Base-by-base conservation (phyloP, 2,329 filamentous ascomycete species). In the Elsinoe fawcettii region DNA sequence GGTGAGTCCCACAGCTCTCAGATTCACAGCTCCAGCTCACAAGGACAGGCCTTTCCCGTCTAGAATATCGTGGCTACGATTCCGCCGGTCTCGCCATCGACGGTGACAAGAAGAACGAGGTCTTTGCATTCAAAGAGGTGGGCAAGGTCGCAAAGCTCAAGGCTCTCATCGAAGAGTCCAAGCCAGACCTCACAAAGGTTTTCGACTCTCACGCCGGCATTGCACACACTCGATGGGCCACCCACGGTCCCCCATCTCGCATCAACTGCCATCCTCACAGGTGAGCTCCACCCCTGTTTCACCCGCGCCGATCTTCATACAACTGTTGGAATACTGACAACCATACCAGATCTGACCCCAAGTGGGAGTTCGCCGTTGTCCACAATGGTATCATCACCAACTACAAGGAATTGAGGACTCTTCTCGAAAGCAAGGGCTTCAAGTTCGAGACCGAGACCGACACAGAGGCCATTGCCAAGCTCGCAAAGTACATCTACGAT, bases 311-410 rank as follows among this genome's bases (percentile, higher is more conserved):
- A 41, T 32, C 37, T 23, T 47, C 18, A 37, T 36, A 47, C 58
- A 43, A 25, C 55, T 27, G 25, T 36, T 22, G 30, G 55, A 23
- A 23, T 53, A 32, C 55, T 55, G 36, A 49, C 53, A 30, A 30
- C 5, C 57, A 43, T 27, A 41, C 20, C 49, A 95, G 91, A 75
- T 97, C 92, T 64, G 93, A 99, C 74, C 84, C 87, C 67, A 88
- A 78, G 69, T 99, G 92, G 90, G 88, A 99, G 77, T 99, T 99
- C 75, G 82, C 89, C 64, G 86, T 99, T 67, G 93, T 97, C 61
- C 93, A 99, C 86, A 99, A 99, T 77, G 93, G 93, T 71, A 99
- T 99, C 81, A 99, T 99, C 77, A 99, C 93, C 79, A 99, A 99
- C 83, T 99, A 99, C 84, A 99, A 99, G 82, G 93, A 99, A 78